Evolutionary conservation across 2,329 filamentous ascomycete species (phyloP), one percentile per base, ranked within the genome.

Genomic region (Cryphonectria naterciae): DNA sequence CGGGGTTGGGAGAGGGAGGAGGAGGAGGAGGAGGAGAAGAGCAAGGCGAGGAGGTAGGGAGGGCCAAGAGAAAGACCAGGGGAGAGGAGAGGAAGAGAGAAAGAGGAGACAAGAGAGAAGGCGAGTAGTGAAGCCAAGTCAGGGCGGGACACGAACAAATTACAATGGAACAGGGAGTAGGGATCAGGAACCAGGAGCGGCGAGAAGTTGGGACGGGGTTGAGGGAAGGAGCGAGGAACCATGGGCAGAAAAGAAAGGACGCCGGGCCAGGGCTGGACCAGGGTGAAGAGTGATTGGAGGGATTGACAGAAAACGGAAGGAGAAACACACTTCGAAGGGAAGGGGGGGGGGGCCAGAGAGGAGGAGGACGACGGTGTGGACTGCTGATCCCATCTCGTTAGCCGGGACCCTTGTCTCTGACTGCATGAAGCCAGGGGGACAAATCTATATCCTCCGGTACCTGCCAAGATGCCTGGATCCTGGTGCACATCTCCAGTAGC

Each of bases 81-180:
- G 68, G 52, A 49, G 19, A 25, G 6, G 68, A 58, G 72, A 69
- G 72, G 74, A 70, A 71, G 64, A 64, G 67, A 62, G 65, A 68
- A 43, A 58, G 68, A 49, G 62, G 74, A 72, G 68, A 72, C 64
- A 65, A 71, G 73, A 70, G 68, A 61, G 37, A 39, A 37, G 64
- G 62, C 63, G 65, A 58, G 68, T 54, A 72, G 58, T 70, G 68
- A 70, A 68, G 69, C 61, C 68, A 67, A 37, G 70, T 46, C 70
- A 70, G 70, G 70, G 69, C 70, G 69, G 68, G 68, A 72, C 68
- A 67, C 68, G 68, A 66, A 67, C 70, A 72, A 41, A 65, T 65
- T 66, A 66, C 62, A 35, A 66, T 58, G 67, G 49, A 65, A 65
- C 71, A 71, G 69, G 71, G 68, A 68, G 66, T 68, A 70, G 69